These are phyloP conservation scores for Colletotrichum liaoningense DNA, from an alignment of 2,329 filamentous ascomycete genomes.

Conservation along the genomic window DNA sequence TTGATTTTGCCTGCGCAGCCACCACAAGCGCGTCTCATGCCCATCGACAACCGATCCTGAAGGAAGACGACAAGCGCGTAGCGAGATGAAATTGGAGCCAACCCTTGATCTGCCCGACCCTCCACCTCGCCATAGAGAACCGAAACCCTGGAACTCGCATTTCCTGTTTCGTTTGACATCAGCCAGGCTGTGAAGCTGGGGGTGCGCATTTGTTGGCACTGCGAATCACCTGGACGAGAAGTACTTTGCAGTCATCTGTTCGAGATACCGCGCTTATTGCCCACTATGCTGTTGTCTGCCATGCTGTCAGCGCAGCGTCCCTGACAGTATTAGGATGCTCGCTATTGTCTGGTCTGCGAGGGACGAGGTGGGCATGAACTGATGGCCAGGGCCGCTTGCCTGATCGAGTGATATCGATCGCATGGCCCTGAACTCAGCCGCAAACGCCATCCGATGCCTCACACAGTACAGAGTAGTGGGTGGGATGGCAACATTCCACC, in stretches of 20 bases:
- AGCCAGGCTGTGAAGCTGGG: constrained; percentile 1
- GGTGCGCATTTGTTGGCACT: background rate
- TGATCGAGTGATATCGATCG: background rate
- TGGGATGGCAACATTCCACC: constrained; percentile 6
- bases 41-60: constrained; percentile 23
- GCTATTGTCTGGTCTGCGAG: background rate
- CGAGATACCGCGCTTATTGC: background rate
- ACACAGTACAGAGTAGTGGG: background rate
- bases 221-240: background rate
- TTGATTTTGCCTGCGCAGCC: constrained; percentile 34
- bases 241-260: constrained; percentile 6
- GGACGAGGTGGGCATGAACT: constrained; percentile 5
- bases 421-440: constrained; percentile 27
- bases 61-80: constrained; percentile 34
- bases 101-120: constrained; percentile 20
- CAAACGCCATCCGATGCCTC: constrained; percentile 32
- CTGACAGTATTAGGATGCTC: background rate
- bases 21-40: constrained; percentile 35
- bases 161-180: constrained; percentile 10
- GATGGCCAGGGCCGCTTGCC: constrained; percentile 9
- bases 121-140: constrained; percentile 19
- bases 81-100: constrained; percentile 32
- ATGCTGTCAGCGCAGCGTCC: constrained; percentile 11
- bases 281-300: background rate
- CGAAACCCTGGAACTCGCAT: constrained; percentile 13